Evolutionary conservation across 2,329 filamentous ascomycete species (phyloP).

Genomic region (Colletotrichum brevisporum): DNA sequence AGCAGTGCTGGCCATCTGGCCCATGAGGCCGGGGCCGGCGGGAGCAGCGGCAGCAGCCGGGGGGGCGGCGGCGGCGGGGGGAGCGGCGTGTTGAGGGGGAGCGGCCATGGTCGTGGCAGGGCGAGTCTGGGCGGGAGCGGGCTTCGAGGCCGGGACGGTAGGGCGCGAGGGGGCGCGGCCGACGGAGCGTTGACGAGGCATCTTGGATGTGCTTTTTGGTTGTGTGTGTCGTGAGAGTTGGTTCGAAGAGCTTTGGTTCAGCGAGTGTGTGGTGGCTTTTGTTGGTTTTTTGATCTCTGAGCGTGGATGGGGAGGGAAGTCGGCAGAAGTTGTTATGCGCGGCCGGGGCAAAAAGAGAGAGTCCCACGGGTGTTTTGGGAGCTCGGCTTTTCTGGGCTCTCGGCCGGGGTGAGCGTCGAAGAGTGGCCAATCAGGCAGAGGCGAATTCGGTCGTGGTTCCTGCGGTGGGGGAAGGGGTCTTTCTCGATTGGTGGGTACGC

Average conservation of each 20-base stretch:
- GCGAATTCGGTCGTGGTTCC: constrained; percentile 28
- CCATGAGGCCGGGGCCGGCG: constrained; percentile 87
- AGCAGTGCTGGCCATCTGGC: constrained; percentile 97
- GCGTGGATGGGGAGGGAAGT: constrained; percentile 43
- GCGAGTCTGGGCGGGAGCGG: constrained; percentile 74
- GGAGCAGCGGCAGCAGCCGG: constrained; percentile 63
- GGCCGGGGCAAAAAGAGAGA: constrained; percentile 5
- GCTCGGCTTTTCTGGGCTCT: constrained; percentile 31
- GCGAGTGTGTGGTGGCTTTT: constrained; percentile 37
- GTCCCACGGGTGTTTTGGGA: constrained; percentile 9
- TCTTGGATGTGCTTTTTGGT: constrained; percentile 57
- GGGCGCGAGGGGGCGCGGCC: constrained; percentile 75
- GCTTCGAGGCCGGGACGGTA: constrained; percentile 71
- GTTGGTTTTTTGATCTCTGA: constrained; percentile 42
- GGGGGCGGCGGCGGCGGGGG: constrained; percentile 62
- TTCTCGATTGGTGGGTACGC: constrained; percentile 1
- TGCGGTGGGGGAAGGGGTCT: constrained; percentile 18
- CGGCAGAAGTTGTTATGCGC: constrained; percentile 40
- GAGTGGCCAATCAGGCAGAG: constrained; percentile 30
- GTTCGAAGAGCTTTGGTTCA: not conserved
- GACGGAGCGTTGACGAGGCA: constrained; percentile 85
- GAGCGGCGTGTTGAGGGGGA: constrained; percentile 56
- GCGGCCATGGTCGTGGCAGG: constrained; percentile 78
- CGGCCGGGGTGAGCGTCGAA: constrained; percentile 28
- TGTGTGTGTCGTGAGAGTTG: not conserved